Evolutionary conservation across 345 rosid genomes (phyloP).

Genomic region (Eutrema japonicum): DNA sequence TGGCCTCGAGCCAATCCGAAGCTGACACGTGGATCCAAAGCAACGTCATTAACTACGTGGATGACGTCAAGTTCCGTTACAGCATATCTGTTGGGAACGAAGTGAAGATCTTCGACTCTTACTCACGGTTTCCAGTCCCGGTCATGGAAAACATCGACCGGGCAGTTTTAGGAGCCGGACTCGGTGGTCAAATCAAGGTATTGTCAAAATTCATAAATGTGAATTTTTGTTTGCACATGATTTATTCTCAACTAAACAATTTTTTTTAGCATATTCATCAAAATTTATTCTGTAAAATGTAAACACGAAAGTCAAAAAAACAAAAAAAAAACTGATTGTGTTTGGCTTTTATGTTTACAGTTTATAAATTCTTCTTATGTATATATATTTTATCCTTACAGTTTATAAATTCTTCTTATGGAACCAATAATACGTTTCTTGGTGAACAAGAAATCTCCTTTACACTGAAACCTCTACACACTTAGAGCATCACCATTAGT

Average conservation of each 20-base stretch:
- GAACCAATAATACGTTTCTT: constrained; percentile 49
- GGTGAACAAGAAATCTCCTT: constrained; percentile 44
- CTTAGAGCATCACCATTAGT: no score
- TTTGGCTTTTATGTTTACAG: no score
- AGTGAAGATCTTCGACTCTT: constrained; percentile 34
- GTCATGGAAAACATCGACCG: constrained; percentile 45
- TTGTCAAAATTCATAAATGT: background rate
- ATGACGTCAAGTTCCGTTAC: constrained; percentile 54
- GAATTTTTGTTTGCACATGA: no score
- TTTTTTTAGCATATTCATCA: no score
- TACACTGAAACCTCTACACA: constrained; percentile 46
- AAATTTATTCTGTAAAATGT: no score
- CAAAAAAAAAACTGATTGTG: no score
- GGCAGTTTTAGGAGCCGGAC: constrained; percentile 37
- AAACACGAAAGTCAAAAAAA: no score
- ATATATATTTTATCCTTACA: no score
- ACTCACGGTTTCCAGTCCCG: constrained; percentile 40
- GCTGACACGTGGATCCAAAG: constrained; percentile 56
- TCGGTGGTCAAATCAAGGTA: constrained; percentile 34
- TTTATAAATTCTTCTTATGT: no score
- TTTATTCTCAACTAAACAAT: no score
- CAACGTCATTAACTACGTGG: constrained; percentile 46
- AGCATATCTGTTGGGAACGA: constrained; percentile 66
- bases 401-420: constrained; percentile 22
- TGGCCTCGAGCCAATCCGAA: constrained; percentile 51